Evolutionary conservation across 140 eudicot species (phyloP), one percentile per base, ranked within the genome.

Genomic region (Cichorium intybus): DNA sequence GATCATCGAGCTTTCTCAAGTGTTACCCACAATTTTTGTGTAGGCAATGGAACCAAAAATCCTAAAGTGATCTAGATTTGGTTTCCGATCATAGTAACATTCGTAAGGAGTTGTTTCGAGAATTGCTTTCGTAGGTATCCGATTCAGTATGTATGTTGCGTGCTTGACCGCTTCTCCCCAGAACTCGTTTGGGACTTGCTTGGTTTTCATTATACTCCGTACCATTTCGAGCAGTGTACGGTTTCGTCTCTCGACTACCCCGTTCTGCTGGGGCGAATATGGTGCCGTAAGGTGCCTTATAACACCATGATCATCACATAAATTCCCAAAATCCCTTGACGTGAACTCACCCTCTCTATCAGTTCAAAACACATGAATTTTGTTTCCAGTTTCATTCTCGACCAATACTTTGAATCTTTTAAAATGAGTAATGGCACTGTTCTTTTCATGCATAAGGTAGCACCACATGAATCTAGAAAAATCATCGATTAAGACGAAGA

Each of bases 261-360:
- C 64, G 26, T 57, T 57, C 11, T 57, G 64, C n/a, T 57, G 64
- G 4, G 64, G 64, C 22, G 55, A 17, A 6, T 49, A 49, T 4
- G 55, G 55, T n/a, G n/a, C n/a, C n/a, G n/a, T n/a, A n/a, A n/a
- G n/a, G n/a, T n/a, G n/a, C n/a, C n/a, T n/a, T n/a, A n/a, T n/a
- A n/a, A n/a, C n/a, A n/a, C n/a, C n/a, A n/a, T n/a, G n/a, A n/a
- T n/a, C n/a, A n/a, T 37, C 46, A 11, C 46, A 37, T 2, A 37
- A 1, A 37, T 37, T 37, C 10, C 6, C 46, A 9, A 37, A 9
- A 7, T 37, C 46, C 6, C 46, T 3, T 37, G 46, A 37, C 6
- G 46, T 37, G 14, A 37, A 37, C 46, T 37, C 12, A 7, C 46
- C 46, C 2, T 7, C 46, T 2, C 46, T 37, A 2, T 37, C 6